A percentile compares a stretch with the other conserved stretches of the same genome.
These are phyloP conservation scores for Tolypocladium inflatum DNA, from an alignment of 2,329 filamentous ascomycete genomes.

Conservation along the genomic window DNA sequence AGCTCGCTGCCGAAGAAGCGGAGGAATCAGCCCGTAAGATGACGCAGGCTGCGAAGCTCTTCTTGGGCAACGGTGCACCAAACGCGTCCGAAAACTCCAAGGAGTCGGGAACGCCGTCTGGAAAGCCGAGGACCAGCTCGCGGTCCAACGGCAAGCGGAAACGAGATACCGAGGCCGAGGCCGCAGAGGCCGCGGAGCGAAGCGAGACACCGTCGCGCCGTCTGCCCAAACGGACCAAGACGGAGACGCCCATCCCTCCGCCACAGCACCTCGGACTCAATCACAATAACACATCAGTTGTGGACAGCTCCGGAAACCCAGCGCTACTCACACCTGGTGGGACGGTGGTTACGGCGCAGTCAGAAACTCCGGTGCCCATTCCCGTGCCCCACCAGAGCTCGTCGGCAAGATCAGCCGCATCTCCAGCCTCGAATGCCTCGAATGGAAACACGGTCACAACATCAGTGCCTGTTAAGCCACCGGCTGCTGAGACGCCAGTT, in stretches of 20 bases:
- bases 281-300: constrained; percentile 16
- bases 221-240: constrained; percentile 42
- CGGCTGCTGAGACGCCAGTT: constrained; percentile 24
- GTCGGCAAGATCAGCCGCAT: constrained; percentile 18
- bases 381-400: constrained; percentile 21
- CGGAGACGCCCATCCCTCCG: constrained; percentile 45
- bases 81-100: constrained; percentile 18
- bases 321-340: constrained; percentile 3
- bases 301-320: constrained; percentile 13
- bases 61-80: constrained; percentile 22
- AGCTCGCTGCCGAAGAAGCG: constrained; percentile 52
- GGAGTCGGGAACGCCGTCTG: constrained; percentile 11
- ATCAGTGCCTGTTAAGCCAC: constrained; percentile 19
- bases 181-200: constrained; percentile 15
- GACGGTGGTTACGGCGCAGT: constrained; percentile 11
- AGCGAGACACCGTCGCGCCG: constrained; percentile 22
- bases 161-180: constrained; percentile 27
- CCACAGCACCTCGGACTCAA: constrained; percentile 24
- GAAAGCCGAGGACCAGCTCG: constrained; percentile 20
- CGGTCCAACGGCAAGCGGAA: constrained; percentile 34
- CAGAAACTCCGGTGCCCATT: constrained; percentile 34
- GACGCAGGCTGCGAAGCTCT: constrained; percentile 34
- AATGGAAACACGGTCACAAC: constrained; percentile 13
- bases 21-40: constrained; percentile 47
- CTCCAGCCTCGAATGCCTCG: constrained; percentile 17